Base-by-base conservation (phyloP, 2,329 filamentous ascomycete species). In the Ascocoryne sarcoides region DNA sequence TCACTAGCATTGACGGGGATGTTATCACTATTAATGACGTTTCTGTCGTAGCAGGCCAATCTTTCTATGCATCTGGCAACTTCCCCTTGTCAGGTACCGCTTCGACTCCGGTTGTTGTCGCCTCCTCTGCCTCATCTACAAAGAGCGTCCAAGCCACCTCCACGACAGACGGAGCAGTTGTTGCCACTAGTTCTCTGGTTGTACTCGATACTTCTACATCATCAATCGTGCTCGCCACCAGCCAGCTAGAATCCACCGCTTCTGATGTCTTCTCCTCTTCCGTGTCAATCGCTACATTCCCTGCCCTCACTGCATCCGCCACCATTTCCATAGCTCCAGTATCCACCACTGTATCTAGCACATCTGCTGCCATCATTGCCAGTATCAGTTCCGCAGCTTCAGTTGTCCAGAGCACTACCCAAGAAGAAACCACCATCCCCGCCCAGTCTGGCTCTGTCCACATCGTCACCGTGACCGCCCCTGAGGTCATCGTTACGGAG, bases 1-100 rank as follows among this genome's bases (percentile, higher is more conserved):
- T 80, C 28, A 80, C 75, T 1, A 69, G 70, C 45, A 54, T 61
- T 2, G 65, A 65, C 32, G 76, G 77, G 1, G 63, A 66, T 47
- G 64, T 54, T 0, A 62, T 81, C 10, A 60, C 65, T 5, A 68
- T 79, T 5, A 70, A 69, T 46, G 58, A 63, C 15, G 72, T 80
- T 2, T 61, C 61, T 12, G 60, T 74, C 28, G 48, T 34, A 4
- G 18, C 40, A 4, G 49, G 45, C 3, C 38, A 28, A n/a, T 42
- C 43, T 8, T 40, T 38, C 1, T 54, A 49, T 14, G 56, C 54
- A 4, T 38, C 36, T 4, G 46, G 43, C 21, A 59, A 59, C 38
- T 57, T 58, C 23, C 23, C 23, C 23, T 12, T 26, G 23, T 26
- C 23, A 7, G 12, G 23, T 26, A 7, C 23, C 12, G 12, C 12